These are phyloP conservation scores for Naumovozyma castellii DNA, from an alignment of 805 yeast species.

Conservation along the genomic window DNA sequence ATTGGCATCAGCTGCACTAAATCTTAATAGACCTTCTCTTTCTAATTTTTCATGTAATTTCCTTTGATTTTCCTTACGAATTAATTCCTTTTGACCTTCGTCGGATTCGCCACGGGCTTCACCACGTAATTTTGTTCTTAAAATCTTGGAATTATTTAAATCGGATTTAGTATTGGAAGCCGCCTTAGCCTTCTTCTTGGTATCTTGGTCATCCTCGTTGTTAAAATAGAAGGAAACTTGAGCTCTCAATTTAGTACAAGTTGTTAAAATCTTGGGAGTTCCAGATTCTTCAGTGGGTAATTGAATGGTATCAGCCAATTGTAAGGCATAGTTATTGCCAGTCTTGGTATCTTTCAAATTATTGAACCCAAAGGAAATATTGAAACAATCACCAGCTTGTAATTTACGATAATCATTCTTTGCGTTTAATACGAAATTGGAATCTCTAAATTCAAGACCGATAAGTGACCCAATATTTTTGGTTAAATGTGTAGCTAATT, in stretches of 20 bases:
- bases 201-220: slow-evolving; percentile 45
- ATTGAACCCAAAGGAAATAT: slow-evolving; percentile 69
- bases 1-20: slow-evolving; percentile 67
- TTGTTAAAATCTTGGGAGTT: slow-evolving; percentile 60
- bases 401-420: slow-evolving; percentile 57
- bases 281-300: slow-evolving; percentile 40
- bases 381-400: slow-evolving; percentile 63
- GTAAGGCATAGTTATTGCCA: slow-evolving; percentile 55
- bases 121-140: slow-evolving; percentile 70
- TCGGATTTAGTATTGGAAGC: slow-evolving; percentile 25
- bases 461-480: slow-evolving; percentile 81
- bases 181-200: slow-evolving; percentile 32
- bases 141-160: slow-evolving; percentile 47
- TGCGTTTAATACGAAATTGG: slow-evolving; percentile 59
- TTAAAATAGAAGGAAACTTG: slow-evolving; percentile 81
- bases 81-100: slow-evolving; percentile 65
- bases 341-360: slow-evolving; percentile 45
- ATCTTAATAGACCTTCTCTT: slow-evolving; percentile 77
- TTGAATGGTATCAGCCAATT: slow-evolving; percentile 73
- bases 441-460: slow-evolving; percentile 84
- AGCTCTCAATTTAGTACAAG: slow-evolving; percentile 57
- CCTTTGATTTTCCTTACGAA: slow-evolving; percentile 72
- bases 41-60: slow-evolving; percentile 78
- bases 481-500: slow-evolving; percentile 52
- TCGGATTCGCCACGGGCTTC: slow-evolving; percentile 58